Conservation (phyloP, 805 yeast species). For the Lipomyces starkeyi region DNA sequence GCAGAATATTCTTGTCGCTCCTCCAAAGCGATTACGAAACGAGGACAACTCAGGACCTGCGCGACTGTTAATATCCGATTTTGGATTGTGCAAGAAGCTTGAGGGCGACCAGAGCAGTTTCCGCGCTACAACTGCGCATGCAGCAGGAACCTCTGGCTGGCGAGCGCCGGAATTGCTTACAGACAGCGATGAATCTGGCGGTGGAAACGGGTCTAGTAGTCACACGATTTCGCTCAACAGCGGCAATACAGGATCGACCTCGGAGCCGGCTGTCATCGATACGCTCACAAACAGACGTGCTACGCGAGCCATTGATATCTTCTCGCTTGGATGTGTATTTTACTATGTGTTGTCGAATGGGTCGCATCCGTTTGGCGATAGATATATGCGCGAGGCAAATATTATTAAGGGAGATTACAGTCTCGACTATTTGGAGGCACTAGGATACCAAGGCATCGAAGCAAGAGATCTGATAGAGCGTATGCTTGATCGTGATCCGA, state of each 20-base stretch:
- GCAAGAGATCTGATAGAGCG: constrained; percentile 71
- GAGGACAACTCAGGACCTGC: constrained; percentile 50
- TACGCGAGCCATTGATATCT: constrained; percentile 90
- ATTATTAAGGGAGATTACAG: constrained; percentile 71
- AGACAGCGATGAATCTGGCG: constrained; percentile 41
- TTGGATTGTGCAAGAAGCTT: constrained; percentile 90
- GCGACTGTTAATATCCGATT: constrained; percentile 86
- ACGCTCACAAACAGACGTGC: constrained; percentile 59
- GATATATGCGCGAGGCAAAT: constrained; percentile 85
- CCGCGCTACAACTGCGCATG: constrained; percentile 87
- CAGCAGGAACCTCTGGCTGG: constrained; percentile 99
- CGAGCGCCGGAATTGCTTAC: constrained; percentile 88
- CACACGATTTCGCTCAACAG: constrained; percentile 12
- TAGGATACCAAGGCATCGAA: constrained; percentile 58
- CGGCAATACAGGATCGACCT: constrained; percentile 38
- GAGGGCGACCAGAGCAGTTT: constrained; percentile 94
- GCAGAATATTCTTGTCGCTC: constrained; percentile 86
- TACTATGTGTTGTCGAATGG: constrained; percentile 85
- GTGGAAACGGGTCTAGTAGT: constrained; percentile 6
- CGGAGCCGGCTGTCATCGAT: constrained; percentile 50
- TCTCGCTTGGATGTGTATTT: constrained; percentile 93
- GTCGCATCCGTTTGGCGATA: constrained; percentile 92
- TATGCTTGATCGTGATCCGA: constrained; percentile 77
- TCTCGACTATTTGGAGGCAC: constrained; percentile 54
- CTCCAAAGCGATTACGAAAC: constrained; percentile 52